These are phyloP conservation scores for Aspergillus sp. DNA, from an alignment of 2,329 filamentous ascomycete species.

Conservation along the genomic window DNA sequence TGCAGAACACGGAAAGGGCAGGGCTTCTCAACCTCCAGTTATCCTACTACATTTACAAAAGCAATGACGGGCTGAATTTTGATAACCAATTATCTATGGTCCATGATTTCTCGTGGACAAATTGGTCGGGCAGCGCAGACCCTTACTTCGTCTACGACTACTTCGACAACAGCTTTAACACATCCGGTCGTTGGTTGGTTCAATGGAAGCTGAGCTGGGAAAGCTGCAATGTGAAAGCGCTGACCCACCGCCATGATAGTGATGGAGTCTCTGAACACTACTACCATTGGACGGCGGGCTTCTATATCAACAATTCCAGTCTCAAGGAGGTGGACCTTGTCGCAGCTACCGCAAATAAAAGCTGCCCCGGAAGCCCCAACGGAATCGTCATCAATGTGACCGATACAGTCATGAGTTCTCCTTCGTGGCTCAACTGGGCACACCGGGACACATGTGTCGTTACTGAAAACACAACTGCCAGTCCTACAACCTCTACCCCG, in stretches of 20 bases:
- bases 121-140: conserved; percentile 14
- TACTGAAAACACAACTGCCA: neutral
- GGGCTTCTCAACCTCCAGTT: conserved; percentile 14
- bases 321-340: conserved; percentile 16
- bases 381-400: conserved; percentile 14
- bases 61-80: neutral
- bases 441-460: conserved; percentile 6
- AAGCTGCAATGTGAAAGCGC: conserved; percentile 16
- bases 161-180: neutral
- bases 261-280: conserved; percentile 1
- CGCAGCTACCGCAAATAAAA: conserved; percentile 15
- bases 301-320: conserved; percentile 11
- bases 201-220: conserved; percentile 12
- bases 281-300: neutral
- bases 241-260: neutral
- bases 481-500: neutral
- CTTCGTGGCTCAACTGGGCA: neutral
- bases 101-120: conserved; percentile 12
- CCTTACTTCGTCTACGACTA: conserved; percentile 12
- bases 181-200: conserved; percentile 5
- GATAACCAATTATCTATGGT: neutral
- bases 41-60: conserved; percentile 11
- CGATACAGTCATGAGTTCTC: neutral
- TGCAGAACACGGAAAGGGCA: conserved; percentile 18
- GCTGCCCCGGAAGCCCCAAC: conserved; percentile 5